phyloP scores from a whole-genome alignment of 2,329 filamentous ascomycete species.

The Colletotrichum sp. region DNA sequence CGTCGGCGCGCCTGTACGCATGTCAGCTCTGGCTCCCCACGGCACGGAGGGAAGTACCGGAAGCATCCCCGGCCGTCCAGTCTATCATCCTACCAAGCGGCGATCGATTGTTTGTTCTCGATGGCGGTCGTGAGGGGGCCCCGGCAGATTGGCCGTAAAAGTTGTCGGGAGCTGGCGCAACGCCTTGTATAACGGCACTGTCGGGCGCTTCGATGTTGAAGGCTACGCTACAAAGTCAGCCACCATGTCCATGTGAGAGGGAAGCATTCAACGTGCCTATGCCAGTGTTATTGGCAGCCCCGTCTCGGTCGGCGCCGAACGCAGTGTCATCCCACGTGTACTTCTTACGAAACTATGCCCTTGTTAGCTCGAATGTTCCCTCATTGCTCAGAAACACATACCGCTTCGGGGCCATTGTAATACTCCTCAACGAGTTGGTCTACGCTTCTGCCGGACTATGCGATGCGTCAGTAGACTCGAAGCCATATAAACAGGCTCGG shows the following conservation, averaged over 20 bases:
- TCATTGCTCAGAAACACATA: not conserved
- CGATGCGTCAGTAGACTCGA: not conserved
- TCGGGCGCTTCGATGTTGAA: conserved; percentile 62
- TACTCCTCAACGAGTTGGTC: conserved; percentile 57
- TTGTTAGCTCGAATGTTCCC: not conserved
- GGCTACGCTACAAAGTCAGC: conserved; percentile 36
- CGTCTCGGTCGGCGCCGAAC: conserved; percentile 59
- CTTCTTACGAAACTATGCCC: conserved; percentile 47
- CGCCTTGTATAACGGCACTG: conserved; percentile 46
- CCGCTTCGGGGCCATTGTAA: conserved; percentile 48
- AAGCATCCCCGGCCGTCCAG: conserved; percentile 43
- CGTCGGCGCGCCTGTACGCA: conserved; percentile 26
- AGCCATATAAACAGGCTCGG: not conserved
- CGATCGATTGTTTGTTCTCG: conserved; percentile 61
- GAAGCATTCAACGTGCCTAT: conserved; percentile 43
- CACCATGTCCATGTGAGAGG: not conserved
- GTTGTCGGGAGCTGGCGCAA: conserved; percentile 42
- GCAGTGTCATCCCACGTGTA: conserved; percentile 62
- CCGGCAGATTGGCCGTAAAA: conserved; percentile 38
- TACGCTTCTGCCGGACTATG: conserved; percentile 50
- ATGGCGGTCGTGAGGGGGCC: conserved; percentile 67
- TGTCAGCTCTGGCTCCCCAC: conserved; percentile 20
- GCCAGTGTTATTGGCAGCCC: conserved; percentile 44
- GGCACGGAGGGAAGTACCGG: conserved; percentile 17
- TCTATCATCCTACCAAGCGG: conserved; percentile 59